Evolutionary conservation across 2,329 filamentous ascomycete species (phyloP).

Genomic region (Remersonia thermophila): DNA sequence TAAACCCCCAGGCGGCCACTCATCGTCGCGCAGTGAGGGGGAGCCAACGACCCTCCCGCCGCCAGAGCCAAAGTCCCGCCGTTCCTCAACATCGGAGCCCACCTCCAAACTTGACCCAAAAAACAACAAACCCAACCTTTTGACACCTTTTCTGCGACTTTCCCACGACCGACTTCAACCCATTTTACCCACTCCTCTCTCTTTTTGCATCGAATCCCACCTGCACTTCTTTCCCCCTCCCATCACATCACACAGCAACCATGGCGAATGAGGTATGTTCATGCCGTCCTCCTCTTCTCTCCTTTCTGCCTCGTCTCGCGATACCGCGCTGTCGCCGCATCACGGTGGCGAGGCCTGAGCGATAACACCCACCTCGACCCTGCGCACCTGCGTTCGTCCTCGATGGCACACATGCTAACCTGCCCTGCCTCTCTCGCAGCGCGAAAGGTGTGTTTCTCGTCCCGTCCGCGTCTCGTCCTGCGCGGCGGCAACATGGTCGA

Average conservation of each 20-base stretch:
- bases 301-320: neutral
- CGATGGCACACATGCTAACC: slow-evolving; percentile 15
- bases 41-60: slow-evolving; percentile 12
- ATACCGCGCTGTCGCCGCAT: slow-evolving; percentile 8
- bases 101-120: slow-evolving; percentile 12
- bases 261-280: slow-evolving; percentile 23
- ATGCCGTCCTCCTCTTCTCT: neutral
- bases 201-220: slow-evolving; percentile 5
- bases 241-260: slow-evolving; percentile 8
- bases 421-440: slow-evolving; percentile 11
- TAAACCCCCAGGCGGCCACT: slow-evolving; percentile 9
- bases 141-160: neutral
- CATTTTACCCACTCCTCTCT: slow-evolving; percentile 3
- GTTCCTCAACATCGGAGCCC: slow-evolving; percentile 16
- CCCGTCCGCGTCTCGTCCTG: neutral
- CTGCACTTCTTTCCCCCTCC: slow-evolving; percentile 4
- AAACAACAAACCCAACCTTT: too few species aligned
- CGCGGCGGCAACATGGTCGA: too few species aligned
- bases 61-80: slow-evolving; percentile 11
- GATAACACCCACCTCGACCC: slow-evolving; percentile 2
- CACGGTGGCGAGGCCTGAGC: slow-evolving; percentile 5
- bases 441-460: slow-evolving; percentile 21
- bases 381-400: neutral
- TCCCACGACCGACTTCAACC: neutral
- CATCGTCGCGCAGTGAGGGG: slow-evolving; percentile 13